phyloP scores from a whole-genome alignment of 1,284 basidiomycete species.

The Irpex sp. region DNA sequence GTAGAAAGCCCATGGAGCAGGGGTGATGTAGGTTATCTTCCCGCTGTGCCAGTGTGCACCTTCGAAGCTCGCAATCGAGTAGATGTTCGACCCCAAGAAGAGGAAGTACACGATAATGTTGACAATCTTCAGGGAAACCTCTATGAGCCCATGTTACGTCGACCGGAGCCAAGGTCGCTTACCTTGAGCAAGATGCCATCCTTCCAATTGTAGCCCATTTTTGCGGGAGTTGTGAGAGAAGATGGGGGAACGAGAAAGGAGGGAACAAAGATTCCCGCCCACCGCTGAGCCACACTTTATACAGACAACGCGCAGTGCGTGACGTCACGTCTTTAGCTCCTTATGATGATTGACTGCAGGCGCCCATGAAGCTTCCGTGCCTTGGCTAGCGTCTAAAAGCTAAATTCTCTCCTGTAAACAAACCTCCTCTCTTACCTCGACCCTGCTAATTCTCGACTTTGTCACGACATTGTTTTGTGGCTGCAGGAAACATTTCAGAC shows the following conservation, averaged over 20 bases:
- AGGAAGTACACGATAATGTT: conserved; percentile 78
- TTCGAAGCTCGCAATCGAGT: conserved; percentile 70
- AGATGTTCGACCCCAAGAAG: conserved; percentile 87
- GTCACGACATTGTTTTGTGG: too few relatives aligned
- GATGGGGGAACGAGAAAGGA: not conserved
- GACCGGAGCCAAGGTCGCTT: conserved; percentile 10
- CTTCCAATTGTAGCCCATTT: conserved; percentile 43
- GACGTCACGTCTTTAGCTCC: not conserved
- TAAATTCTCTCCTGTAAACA: not conserved
- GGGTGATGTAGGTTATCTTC: conserved; percentile 86
- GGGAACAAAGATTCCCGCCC: not conserved
- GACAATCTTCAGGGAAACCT: conserved; percentile 41
- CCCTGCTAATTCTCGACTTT: too few relatives aligned
- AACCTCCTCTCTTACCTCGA: too few relatives aligned
- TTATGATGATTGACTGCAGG: not conserved
- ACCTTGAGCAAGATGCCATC: conserved; percentile 80
- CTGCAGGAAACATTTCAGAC: too few relatives aligned
- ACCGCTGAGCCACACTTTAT: not conserved
- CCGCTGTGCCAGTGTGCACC: conserved; percentile 57
- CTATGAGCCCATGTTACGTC: not conserved
- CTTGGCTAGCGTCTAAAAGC: not conserved
- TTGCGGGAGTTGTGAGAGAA: conserved; percentile 12
- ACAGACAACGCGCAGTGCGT: not conserved
- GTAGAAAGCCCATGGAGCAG: conserved; percentile 82
- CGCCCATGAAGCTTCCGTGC: not conserved